Percentiles rank a stretch among this genome's conserved stretches.
Evolutionary conservation across 2,329 filamentous ascomycete genomes (phyloP).

Genomic region (Calycina marina): DNA sequence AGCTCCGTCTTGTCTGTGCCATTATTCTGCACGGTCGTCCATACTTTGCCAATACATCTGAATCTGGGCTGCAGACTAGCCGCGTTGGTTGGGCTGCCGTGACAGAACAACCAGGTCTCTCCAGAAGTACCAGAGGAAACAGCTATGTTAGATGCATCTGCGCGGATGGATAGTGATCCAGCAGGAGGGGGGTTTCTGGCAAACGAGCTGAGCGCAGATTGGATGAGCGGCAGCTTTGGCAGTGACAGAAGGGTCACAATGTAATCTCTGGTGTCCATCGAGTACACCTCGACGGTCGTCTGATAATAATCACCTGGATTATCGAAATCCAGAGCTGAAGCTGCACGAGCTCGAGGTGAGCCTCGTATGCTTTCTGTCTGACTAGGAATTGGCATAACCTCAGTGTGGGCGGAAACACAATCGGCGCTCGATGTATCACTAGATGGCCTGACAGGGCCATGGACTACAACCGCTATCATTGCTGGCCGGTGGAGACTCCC

Average conservation of each 20-base stretch:
- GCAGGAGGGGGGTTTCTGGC: slow-evolving; percentile 55
- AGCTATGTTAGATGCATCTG: slow-evolving; percentile 55
- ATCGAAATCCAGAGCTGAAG: slow-evolving; percentile 22
- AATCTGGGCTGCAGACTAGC: slow-evolving; percentile 7
- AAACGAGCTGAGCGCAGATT: slow-evolving; percentile 42
- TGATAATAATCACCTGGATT: slow-evolving; percentile 50
- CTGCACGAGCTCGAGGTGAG: slow-evolving; percentile 25
- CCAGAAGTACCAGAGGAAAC: slow-evolving; percentile 72
- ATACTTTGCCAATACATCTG: slow-evolving; percentile 71
- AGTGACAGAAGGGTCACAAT: slow-evolving; percentile 62
- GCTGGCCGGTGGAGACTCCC: slow-evolving; percentile 45
- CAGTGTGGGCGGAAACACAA: slow-evolving; percentile 9
- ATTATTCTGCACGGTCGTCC: slow-evolving; percentile 67
- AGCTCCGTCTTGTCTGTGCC: slow-evolving; percentile 23
- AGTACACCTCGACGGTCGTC: slow-evolving; percentile 81
- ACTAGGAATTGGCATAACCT: slow-evolving; percentile 8
- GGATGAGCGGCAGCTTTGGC: slow-evolving; percentile 43
- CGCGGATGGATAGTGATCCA: slow-evolving; percentile 60
- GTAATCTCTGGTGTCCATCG: slow-evolving; percentile 57
- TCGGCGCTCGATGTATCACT: slow-evolving; percentile 13
- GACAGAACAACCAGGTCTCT: slow-evolving; percentile 67
- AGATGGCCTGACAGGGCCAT: slow-evolving; percentile 49
- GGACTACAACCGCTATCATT: slow-evolving; percentile 66
- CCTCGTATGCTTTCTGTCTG: slow-evolving; percentile 12
- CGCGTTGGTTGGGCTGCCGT: slow-evolving; percentile 29